Base-by-base conservation (phyloP, 2,329 filamentous ascomycete genomes). In the Aureobasidium uvarum region DNA sequence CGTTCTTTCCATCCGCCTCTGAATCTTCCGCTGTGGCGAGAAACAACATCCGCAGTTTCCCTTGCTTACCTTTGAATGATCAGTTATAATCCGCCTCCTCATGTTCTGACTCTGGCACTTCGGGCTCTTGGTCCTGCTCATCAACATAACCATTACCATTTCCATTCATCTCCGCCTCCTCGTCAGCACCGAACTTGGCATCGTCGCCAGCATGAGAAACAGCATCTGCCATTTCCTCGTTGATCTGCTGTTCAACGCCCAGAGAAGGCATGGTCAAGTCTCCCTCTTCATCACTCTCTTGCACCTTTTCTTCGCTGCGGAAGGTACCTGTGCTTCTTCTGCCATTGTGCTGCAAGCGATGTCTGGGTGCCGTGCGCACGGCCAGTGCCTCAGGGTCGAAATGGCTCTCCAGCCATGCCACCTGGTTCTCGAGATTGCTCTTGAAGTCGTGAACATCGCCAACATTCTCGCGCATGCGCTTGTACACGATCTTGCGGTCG, bases 81-180 rank as follows among this genome's bases (percentile, higher is more conserved):
- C 25, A 62, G 5, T 59, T 48, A 46, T 51, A 62, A 6, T 63
- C 46, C 0, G 46, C 60, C 25, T 63, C 23, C 23, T 63, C 60
- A 8, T 63, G 41, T 25, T 48, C 60, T 0, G 60, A 63, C 18
- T 63, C 60, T 8, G 60, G 60, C 1, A 56, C 48, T 38, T 65
- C 58, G 14, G 54, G 62, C 23, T 65, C 41, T 18, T 36, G 55
- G 28, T 65, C 25, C 25, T 43, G 20, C 18, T 58, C 59, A 16
- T 45, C 54, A 39, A 58, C 52, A 39, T 63, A 54, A 11, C 62
- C 62, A 31, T 56, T 74, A 71, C 58, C 58, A 39, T 62, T 51
- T n/a, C 60, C 73, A 72, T 38, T 74, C 72, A 25, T 76, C 76
- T 16, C 81, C 33, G 81, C 77, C 13, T 77, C 77, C 54, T 69